A percentile compares a stretch with the other conserved stretches of the same genome.
These are phyloP conservation scores for Schizopora paradoxa DNA, from an alignment of 1,284 basidiomycete genomes.

Conservation along the genomic window DNA sequence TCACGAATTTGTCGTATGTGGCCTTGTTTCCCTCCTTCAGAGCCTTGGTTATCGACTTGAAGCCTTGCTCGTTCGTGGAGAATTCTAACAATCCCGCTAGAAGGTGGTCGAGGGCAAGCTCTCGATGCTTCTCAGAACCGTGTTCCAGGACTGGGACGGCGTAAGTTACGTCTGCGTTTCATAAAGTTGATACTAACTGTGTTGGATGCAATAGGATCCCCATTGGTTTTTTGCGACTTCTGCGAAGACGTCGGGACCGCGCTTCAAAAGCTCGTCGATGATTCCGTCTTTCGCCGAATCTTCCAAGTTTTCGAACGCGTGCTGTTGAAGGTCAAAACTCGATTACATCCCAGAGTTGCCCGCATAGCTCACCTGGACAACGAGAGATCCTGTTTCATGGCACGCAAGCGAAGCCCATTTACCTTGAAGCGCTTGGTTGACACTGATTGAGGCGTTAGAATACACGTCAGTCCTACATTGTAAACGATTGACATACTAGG, in stretches of 20 bases:
- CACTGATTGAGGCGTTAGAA: conserved; percentile 37
- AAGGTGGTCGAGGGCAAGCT: conserved; percentile 68
- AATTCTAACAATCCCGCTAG: conserved; percentile 68
- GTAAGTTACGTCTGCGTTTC: conserved; percentile 5
- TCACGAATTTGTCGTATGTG: conserved; percentile 62
- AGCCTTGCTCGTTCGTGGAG: conserved; percentile 73
- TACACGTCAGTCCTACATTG: conserved; percentile 2
- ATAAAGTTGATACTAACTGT: conserved; percentile 42
- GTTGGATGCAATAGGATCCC: conserved; percentile 80
- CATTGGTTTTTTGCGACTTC: conserved; percentile 82
- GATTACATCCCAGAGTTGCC: not conserved
- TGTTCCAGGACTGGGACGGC: conserved; percentile 62
- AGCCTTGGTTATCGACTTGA: conserved; percentile 78
- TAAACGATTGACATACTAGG: conserved; percentile 49
- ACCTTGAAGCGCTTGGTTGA: conserved; percentile 77
- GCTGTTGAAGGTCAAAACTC: conserved; percentile 35
- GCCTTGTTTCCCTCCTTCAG: conserved; percentile 76
- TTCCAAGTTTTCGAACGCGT: conserved; percentile 81
- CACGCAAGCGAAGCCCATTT: conserved; percentile 85
- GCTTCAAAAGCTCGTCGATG: conserved; percentile 70
- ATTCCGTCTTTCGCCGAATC: conserved; percentile 77
- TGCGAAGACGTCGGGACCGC: conserved; percentile 58
- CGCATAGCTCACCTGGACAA: conserved; percentile 55
- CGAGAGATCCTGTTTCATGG: conserved; percentile 79
- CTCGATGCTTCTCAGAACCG: conserved; percentile 64